phyloP scores from a whole-genome alignment of 2,329 filamentous ascomycete species.

The Penicillium glabrum region DNA sequence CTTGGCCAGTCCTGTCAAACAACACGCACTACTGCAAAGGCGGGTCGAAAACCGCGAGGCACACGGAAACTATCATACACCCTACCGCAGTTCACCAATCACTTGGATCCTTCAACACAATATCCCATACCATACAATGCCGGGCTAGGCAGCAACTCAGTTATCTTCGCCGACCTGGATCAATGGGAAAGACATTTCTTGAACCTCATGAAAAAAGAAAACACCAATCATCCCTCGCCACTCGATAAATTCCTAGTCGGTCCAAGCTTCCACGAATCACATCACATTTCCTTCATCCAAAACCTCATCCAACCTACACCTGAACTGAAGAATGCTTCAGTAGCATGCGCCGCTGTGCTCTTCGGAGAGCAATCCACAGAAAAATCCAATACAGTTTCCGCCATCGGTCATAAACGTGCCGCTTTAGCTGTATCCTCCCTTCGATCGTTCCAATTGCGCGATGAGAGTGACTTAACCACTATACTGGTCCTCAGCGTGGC shows the following conservation, averaged over 20 bases:
- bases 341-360: constrained; percentile 16
- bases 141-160: constrained; percentile 8
- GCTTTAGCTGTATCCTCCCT: constrained; percentile 15
- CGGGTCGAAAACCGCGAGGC: constrained; percentile 10
- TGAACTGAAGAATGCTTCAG: constrained; percentile 10
- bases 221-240: constrained; percentile 5
- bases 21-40: constrained; percentile 1
- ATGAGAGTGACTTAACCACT: constrained; percentile 9
- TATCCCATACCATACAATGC: not conserved
- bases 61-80: constrained; percentile 9
- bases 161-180: constrained; percentile 10
- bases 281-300: constrained; percentile 14
- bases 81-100: constrained; percentile 3
- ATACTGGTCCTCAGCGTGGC: constrained; percentile 12
- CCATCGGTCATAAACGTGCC: constrained; percentile 13
- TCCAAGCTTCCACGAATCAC: constrained; percentile 10
- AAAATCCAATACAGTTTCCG: not conserved
- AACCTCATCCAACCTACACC: constrained; percentile 8
- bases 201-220: constrained; percentile 15
- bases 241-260: constrained; percentile 17
- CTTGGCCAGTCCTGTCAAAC: constrained; percentile 9
- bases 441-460: constrained; percentile 7
- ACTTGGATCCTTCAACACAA: not conserved
- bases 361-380: constrained; percentile 11
- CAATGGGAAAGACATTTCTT: constrained; percentile 16